These are phyloP conservation scores for Diplodia sapinea DNA, from an alignment of 2,329 filamentous ascomycete genomes.

Conservation along the genomic window DNA sequence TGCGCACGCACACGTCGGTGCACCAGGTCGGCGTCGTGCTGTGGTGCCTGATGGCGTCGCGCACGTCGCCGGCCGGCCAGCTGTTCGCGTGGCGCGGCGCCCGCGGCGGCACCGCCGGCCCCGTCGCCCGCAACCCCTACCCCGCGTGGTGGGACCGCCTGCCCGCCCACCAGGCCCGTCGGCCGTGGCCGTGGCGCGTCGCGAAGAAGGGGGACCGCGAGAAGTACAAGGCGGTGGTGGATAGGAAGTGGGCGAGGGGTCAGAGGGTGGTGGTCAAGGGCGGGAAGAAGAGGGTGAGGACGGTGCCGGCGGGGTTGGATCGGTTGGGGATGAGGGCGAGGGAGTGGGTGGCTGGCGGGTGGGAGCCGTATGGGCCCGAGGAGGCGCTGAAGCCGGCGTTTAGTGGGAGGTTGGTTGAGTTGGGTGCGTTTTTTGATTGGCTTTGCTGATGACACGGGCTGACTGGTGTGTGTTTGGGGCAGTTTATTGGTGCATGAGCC, in stretches of 20 bases:
- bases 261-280: neutral
- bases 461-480: too few relatives aligned
- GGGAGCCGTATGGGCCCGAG: neutral
- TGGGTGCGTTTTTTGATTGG: neutral
- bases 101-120: too few relatives aligned
- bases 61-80: neutral
- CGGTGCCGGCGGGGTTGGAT: neutral
- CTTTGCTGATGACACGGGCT: too few relatives aligned
- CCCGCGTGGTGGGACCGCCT: constrained; percentile 3
- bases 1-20: neutral
- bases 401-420: neutral
- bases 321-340: neutral
- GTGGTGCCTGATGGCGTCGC: neutral
- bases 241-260: neutral
- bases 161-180: neutral
- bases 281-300: neutral
- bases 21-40: neutral
- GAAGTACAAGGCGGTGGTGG: neutral
- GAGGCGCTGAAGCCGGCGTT: neutral
- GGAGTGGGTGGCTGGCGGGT: neutral
- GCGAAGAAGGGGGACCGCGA: neutral
- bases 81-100: neutral
- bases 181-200: neutral
- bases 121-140: neutral
- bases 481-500: neutral